Base-by-base conservation (phyloP, 768 basidiomycete genomes). In the Xerocomellus intermedius region DNA sequence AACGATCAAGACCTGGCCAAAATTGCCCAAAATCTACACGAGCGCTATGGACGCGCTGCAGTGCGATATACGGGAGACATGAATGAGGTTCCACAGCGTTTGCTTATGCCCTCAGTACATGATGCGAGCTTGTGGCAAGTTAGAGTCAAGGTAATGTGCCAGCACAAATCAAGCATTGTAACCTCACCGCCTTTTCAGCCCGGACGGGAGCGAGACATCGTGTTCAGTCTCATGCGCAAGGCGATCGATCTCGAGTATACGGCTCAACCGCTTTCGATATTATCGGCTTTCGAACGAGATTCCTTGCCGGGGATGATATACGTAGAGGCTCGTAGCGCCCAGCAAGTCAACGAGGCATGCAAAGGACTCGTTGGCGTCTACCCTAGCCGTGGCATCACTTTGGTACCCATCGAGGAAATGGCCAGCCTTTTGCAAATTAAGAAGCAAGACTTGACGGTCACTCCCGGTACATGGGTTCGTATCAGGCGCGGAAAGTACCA, bases 401-500 rank as follows among this genome's bases (percentile, higher is more conserved):
- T 97, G 33, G 94, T 98, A 1, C 94, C 94, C 8, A 94, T 98
- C 55, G 91, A 95, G 64, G 97, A 99, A 76, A 98, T 98, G 95
- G 93, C 97, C 17, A 92, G 91, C 56, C 76, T 98, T 36, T 79
- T 98, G 61, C 91, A 92, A 68, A 97, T 97, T 65, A 98, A 95
- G 78, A 95, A 95, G 75, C 89, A 94, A 67, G 92, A 94, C 58
- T 74, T 87, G 43, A 88, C 89, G 0, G 82, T 98, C 39, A 83
- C 82, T 17, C 85, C 86, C 0, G 94, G 93, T 19, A 90, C 85
- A 62, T 99, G 97, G 97, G 94, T 98, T 8, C 91, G 97, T 47
- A 86, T 98, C 67, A 87, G 86, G 65, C 85, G 94, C 37, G 96
- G 96, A 42, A 95, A 90, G 66, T 97, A 99, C 67, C 81, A 88